These are phyloP conservation scores for Arthrobotrys musiformis DNA, from an alignment of 2,329 filamentous ascomycete genomes.

Conservation along the genomic window DNA sequence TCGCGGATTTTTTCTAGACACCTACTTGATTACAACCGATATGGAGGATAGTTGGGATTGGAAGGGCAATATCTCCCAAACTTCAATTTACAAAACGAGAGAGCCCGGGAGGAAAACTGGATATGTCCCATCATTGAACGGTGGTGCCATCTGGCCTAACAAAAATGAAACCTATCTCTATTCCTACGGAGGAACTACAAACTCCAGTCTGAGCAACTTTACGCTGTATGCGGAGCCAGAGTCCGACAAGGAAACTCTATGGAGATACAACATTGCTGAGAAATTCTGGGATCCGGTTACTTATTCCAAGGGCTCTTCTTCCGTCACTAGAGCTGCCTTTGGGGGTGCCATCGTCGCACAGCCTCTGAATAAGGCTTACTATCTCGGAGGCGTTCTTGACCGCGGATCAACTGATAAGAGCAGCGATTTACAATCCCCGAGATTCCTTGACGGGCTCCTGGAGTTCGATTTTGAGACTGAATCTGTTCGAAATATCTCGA, in stretches of 20 bases:
- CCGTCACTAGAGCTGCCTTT: slow-evolving; percentile 35
- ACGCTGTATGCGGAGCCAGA: slow-evolving; percentile 25
- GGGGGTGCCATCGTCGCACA: slow-evolving; percentile 35
- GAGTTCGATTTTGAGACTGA: slow-evolving; percentile 51
- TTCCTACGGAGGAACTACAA: slow-evolving; percentile 45
- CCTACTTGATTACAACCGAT: slow-evolving; percentile 45
- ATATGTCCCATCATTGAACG: slow-evolving; percentile 46
- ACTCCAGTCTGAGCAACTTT: slow-evolving; percentile 48
- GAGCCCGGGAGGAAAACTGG: slow-evolving; percentile 45
- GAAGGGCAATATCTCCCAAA: slow-evolving; percentile 50
- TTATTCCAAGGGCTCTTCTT: slow-evolving; percentile 16
- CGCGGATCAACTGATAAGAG: slow-evolving; percentile 36
- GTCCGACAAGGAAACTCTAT: slow-evolving; percentile 33
- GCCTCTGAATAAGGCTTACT: slow-evolving; percentile 43
- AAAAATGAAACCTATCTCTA: slow-evolving; percentile 38
- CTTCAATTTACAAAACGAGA: slow-evolving; percentile 38
- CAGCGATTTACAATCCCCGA: slow-evolving; percentile 33
- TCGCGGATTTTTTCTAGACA: slow-evolving; percentile 11
- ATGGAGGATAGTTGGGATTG: slow-evolving; percentile 51
- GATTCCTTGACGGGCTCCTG: slow-evolving; percentile 40
- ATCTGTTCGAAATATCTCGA: slow-evolving; percentile 47
- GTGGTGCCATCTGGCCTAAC: slow-evolving; percentile 42
- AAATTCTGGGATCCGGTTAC: slow-evolving; percentile 47
- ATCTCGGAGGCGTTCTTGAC: slow-evolving; percentile 40
- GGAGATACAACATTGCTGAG: slow-evolving; percentile 47